Conservation (phyloP, 2,329 filamentous ascomycete genomes). For the Graphium sp. region DNA sequence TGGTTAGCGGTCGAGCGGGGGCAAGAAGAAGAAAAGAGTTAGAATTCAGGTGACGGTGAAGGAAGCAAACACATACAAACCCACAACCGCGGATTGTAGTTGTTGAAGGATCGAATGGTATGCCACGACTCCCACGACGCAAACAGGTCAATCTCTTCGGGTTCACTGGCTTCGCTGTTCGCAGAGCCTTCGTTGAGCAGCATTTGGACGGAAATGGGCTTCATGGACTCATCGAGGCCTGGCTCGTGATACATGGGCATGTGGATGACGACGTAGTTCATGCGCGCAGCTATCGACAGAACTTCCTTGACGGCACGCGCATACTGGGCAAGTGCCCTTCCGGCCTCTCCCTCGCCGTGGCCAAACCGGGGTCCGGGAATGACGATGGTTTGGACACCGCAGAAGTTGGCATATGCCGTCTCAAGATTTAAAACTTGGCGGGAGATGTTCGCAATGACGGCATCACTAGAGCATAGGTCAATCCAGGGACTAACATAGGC, state of each 20-base stretch:
- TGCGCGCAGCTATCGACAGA: slow-evolving; percentile 54
- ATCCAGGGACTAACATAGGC: slow-evolving; percentile 84
- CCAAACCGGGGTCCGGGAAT: slow-evolving; percentile 61
- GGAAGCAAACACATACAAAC: slow-evolving; percentile 52
- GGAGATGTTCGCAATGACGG: slow-evolving; percentile 70
- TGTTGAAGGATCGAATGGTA: slow-evolving; percentile 66
- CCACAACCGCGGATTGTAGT: slow-evolving; percentile 65
- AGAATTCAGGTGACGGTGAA: no score
- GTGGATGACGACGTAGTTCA: slow-evolving; percentile 68
- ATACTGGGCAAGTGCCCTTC: slow-evolving; percentile 52
- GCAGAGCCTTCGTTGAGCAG: background rate
- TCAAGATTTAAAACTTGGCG: slow-evolving; percentile 82
- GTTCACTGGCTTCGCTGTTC: slow-evolving; percentile 5
- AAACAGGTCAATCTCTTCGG: slow-evolving; percentile 48
- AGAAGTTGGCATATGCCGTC: slow-evolving; percentile 89
- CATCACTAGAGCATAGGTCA: slow-evolving; percentile 69
- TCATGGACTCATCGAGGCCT: slow-evolving; percentile 32
- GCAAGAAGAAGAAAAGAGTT: background rate
- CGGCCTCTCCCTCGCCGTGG: slow-evolving; percentile 30
- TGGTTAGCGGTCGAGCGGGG: background rate
- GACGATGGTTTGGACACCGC: slow-evolving; percentile 69
- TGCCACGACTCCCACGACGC: slow-evolving; percentile 92
- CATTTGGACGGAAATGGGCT: background rate
- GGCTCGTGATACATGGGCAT: slow-evolving; percentile 70
- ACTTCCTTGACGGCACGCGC: slow-evolving; percentile 71